Conservation (phyloP, 1,139 yeast genomes). For the Candida neerlandica region DNA sequence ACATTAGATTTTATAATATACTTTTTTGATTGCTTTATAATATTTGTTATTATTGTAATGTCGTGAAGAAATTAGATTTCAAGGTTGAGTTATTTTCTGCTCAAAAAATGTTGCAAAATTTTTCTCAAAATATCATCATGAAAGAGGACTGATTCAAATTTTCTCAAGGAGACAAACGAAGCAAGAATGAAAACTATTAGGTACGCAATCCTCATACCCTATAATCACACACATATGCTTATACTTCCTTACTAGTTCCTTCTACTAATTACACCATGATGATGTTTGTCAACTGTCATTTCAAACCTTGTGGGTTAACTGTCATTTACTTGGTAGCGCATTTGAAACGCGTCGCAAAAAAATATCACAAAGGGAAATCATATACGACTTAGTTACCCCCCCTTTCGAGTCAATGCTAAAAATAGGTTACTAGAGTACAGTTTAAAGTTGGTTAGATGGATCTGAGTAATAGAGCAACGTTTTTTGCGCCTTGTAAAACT, state of each 20-base stretch:
- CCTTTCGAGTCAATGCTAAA: background rate
- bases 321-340: background rate
- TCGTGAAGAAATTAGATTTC: background rate
- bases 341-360: background rate
- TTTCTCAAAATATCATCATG: background rate
- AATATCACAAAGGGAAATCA: background rate
- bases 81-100: background rate
- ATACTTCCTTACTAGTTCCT: too few relatives aligned
- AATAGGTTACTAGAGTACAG: background rate
- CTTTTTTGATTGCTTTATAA: background rate
- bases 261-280: too few relatives aligned
- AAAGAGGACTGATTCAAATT: background rate
- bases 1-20: slow-evolving; percentile 1
- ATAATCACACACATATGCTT: too few relatives aligned
- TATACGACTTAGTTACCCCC: background rate
- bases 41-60: background rate
- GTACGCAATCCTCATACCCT: too few relatives aligned
- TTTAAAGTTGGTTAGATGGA: background rate
- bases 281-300: too few relatives aligned
- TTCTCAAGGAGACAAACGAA: background rate
- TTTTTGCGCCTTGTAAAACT: too few relatives aligned
- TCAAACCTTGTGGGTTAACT: background rate
- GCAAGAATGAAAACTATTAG: background rate
- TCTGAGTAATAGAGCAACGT: background rate
- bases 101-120: background rate